Percentiles rank a stretch among this genome's conserved stretches.
These are phyloP conservation scores for Inga leiocalycina DNA, from an alignment of 306 rosid genomes.

Conservation along the genomic window DNA sequence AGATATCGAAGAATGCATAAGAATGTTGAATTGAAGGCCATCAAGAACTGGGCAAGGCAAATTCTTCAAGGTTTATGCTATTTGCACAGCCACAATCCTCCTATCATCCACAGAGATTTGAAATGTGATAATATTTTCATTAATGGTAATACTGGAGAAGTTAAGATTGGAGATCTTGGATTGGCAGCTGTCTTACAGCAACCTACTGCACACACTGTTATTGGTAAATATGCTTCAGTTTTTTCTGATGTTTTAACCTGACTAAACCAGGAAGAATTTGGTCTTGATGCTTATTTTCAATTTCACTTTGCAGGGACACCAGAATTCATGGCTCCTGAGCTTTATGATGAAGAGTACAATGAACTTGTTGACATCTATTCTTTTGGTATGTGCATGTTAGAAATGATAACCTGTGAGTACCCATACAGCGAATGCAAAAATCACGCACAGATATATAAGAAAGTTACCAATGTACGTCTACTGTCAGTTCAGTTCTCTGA, in stretches of 20 bases:
- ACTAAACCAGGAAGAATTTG: constrained; percentile 6
- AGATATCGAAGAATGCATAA: constrained; percentile 81
- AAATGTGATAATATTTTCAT: constrained; percentile 92
- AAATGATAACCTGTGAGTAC: constrained; percentile 87
- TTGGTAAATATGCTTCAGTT: constrained; percentile 52
- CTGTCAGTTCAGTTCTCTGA: background rate
- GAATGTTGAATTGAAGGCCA: constrained; percentile 73
- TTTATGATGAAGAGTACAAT: constrained; percentile 88
- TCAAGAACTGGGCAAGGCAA: constrained; percentile 97
- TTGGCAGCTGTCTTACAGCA: constrained; percentile 87
- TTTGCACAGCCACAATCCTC: constrained; percentile 81
- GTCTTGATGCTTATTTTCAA: background rate
- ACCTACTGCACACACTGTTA: constrained; percentile 85
- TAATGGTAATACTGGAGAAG: constrained; percentile 81
- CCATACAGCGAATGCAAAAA: constrained; percentile 91
- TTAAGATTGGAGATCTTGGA: constrained; percentile 97
- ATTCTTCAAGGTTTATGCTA: constrained; percentile 77
- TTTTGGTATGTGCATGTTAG: constrained; percentile 94
- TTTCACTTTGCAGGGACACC: constrained; percentile 67
- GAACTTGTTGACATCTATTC: constrained; percentile 95
- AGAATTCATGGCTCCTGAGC: constrained; percentile 99
- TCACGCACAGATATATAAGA: constrained; percentile 88
- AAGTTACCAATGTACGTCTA: constrained; percentile 84
- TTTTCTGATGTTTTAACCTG: background rate
- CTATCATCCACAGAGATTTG: constrained; percentile 88